Base-by-base conservation (phyloP, 2,329 filamentous ascomycete species). In the Amylocarpus encephaloides region DNA sequence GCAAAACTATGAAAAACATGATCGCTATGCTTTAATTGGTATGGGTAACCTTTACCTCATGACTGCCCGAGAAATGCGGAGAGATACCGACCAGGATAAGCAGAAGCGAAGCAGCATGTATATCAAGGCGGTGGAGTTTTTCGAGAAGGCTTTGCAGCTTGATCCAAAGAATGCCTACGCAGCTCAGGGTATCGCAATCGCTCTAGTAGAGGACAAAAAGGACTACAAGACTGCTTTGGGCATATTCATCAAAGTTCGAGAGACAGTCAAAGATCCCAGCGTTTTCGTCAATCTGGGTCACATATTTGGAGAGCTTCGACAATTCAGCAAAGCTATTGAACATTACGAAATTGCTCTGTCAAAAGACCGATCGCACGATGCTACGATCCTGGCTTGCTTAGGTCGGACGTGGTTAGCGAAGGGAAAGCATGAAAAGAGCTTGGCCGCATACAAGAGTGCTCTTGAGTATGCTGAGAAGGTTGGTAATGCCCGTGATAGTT, bases 121-220 rank as follows among this genome's bases (percentile, higher is more conserved):
- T 66, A 82, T 84, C 65, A 90, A 92, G 59, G 91, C 93, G 0
- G 91, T 97, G 10, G 94, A 98, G 66, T 98, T 98, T 70, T 98
- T 96, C 62, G 93, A 97, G 67, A 98, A 98, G 71, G 92, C 92
- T 4, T 74, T 98, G 18, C 89, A 94, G 56, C 74, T 98, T n/a
- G 93, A 98, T 63, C 83, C 90, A 0, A 90, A 86, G 71, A 98
- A 97, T 60, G 92, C 93, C 0, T 95, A 95, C 66, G 94, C 94
- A 6, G 93, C 93, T 1, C 93, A 98, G 66, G 93, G 94, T 53
- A 83, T 98, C 57, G 93, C 88, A 12, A 97, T 98, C 64, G 91
- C 92, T 7, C 75, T 98, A 26, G 84, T 93, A 1, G 93, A 98
- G 67, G 92, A 97, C 67, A 93, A 86, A 72, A 96, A 93, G 68